phyloP scores from a whole-genome alignment of 257 asterid genomes.

The Solanum rostratum region DNA sequence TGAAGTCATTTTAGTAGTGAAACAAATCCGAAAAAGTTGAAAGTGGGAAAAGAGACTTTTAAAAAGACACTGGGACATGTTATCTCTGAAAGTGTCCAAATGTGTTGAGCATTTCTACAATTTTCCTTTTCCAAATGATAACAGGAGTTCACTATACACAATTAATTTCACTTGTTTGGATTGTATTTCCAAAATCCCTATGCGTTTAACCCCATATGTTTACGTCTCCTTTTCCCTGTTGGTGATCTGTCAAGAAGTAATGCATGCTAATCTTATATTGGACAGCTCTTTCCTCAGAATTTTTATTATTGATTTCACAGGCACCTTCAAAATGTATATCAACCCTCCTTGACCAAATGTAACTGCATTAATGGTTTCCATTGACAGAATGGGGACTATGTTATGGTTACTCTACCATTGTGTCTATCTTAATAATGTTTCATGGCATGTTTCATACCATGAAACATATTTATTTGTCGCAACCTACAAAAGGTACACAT shows the following conservation, averaged over 20 bases:
- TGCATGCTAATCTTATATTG: neutral
- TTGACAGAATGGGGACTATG: neutral
- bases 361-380: neutral
- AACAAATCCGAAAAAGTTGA: neutral
- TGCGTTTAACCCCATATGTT: neutral
- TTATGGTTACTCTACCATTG: neutral
- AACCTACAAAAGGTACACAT: slow-evolving; percentile 10
- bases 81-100: neutral
- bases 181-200: neutral
- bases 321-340: neutral
- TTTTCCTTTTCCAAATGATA: neutral
- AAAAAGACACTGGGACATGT: neutral
- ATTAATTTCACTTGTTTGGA: neutral
- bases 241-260: neutral
- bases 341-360: neutral
- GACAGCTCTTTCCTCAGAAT: neutral
- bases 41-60: neutral
- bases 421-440: slow-evolving; percentile 17
- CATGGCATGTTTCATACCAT: slow-evolving; percentile 37
- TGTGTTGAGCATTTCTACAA: neutral
- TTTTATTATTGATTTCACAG: neutral
- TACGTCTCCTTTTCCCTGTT: neutral
- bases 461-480: slow-evolving; percentile 25
- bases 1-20: neutral
- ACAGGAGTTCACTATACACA: neutral